Percentiles rank a stretch among this genome's conserved stretches.
Evolutionary conservation across 441 rosid species (phyloP).

Genomic region (Rhodomyrtus psidioides): DNA sequence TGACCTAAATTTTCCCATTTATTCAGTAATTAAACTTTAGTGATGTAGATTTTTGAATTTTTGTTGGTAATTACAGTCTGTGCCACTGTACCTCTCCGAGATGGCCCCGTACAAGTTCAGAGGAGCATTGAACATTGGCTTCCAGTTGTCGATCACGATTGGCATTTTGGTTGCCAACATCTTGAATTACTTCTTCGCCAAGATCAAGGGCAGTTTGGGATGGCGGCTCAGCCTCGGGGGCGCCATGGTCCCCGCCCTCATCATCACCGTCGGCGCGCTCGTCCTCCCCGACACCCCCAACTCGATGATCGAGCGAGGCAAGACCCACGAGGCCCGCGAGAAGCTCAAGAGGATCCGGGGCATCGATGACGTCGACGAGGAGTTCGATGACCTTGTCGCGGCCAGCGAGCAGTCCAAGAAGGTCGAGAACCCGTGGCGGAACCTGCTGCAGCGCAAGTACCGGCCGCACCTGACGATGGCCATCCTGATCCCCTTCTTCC

Average conservation of each 20-base stretch:
- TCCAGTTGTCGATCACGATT: slow-evolving; percentile 66
- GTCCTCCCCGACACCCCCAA: slow-evolving; percentile 83
- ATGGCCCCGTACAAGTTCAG: slow-evolving; percentile 85
- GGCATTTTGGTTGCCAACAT: slow-evolving; percentile 70
- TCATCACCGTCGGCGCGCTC: slow-evolving; percentile 56
- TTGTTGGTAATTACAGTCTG: slow-evolving; percentile 39
- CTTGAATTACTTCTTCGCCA: slow-evolving; percentile 56
- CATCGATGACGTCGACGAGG: slow-evolving; percentile 45
- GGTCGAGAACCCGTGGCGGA: slow-evolving; percentile 68
- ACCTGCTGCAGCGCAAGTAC: slow-evolving; percentile 51
- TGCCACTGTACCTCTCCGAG: slow-evolving; percentile 90
- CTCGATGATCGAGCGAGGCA: slow-evolving; percentile 79
- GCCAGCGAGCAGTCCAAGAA: slow-evolving; percentile 62
- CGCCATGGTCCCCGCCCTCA: slow-evolving; percentile 81
- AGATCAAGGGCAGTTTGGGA: slow-evolving; percentile 71
- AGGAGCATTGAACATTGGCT: slow-evolving; percentile 79
- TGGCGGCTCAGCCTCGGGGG: slow-evolving; percentile 88
- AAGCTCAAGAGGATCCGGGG: slow-evolving; percentile 57
- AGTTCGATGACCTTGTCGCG: slow-evolving; percentile 48
- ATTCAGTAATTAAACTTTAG: neutral
- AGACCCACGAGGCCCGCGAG: slow-evolving; percentile 30
- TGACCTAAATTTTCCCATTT: neutral
- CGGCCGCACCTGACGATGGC: slow-evolving; percentile 79
- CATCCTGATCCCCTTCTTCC: slow-evolving; percentile 66
- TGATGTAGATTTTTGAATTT: neutral